Conservation (phyloP, 164 flowering plant genomes). For the Kingdonia uniflora region DNA sequence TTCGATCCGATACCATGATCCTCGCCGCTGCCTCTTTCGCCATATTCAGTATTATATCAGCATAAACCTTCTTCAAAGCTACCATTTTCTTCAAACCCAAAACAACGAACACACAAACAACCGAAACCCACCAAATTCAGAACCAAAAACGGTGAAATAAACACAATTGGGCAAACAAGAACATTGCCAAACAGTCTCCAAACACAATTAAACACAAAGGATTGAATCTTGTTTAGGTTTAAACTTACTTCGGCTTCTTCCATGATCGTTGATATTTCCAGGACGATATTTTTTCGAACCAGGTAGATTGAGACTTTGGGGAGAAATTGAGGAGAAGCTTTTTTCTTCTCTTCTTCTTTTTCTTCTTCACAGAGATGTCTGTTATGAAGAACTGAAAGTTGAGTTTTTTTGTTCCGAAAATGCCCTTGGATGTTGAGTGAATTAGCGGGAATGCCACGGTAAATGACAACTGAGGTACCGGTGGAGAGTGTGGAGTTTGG, state of each 20-base stretch:
- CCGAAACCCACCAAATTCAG: too few species aligned
- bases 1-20: constrained; percentile 61
- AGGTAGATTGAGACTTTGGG: constrained; percentile 5
- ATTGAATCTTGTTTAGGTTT: background rate
- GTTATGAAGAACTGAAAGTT: constrained; percentile 55
- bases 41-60: constrained; percentile 67
- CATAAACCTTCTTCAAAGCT: constrained; percentile 79
- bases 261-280: constrained; percentile 13
- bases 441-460: constrained; percentile 19
- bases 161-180: too few species aligned
- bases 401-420: constrained; percentile 8
- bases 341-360: too few species aligned
- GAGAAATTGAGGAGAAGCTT: constrained; percentile 3
- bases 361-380: too few species aligned
- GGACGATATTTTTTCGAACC: constrained; percentile 11
- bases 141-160: too few species aligned
- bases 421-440: constrained; percentile 8
- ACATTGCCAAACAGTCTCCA: too few species aligned
- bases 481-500: too few species aligned
- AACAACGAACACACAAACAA: too few species aligned
- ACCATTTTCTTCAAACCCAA: constrained; percentile 62
- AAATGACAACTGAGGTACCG: background rate
- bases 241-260: constrained; percentile 35
- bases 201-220: background rate
- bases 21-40: constrained; percentile 84